phyloP scores from a whole-genome alignment of 306 rosid genomes.

The Sechiopsis laciniata region DNA sequence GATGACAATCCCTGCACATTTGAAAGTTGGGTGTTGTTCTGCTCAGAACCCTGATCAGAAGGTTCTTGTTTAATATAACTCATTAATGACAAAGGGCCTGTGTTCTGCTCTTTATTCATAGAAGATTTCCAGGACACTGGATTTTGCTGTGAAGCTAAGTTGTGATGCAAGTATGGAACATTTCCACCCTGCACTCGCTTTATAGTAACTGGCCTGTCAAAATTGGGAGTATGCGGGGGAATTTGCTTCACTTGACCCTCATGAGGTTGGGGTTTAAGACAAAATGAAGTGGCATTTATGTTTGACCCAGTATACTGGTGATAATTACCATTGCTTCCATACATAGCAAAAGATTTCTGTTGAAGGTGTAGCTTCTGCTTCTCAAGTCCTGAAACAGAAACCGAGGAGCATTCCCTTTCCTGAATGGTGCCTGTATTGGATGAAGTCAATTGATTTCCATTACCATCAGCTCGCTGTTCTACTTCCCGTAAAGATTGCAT shows the following conservation, averaged over 20 bases:
- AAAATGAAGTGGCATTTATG: constrained; percentile 42
- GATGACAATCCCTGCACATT: constrained; percentile 57
- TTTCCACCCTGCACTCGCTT: constrained; percentile 67
- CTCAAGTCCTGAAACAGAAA: constrained; percentile 53
- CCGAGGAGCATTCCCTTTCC: constrained; percentile 54
- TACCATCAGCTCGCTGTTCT: constrained; percentile 28
- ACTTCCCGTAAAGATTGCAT: constrained; percentile 44
- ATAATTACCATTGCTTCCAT: constrained; percentile 55
- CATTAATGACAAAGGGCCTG: constrained; percentile 41
- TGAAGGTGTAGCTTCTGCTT: constrained; percentile 51
- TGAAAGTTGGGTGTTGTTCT: constrained; percentile 44
- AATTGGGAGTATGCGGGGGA: constrained; percentile 48
- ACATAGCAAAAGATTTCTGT: constrained; percentile 39
- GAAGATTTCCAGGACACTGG: constrained; percentile 59
- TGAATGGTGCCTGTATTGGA: constrained; percentile 47
- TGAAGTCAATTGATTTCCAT: constrained; percentile 43
- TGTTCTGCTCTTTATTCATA: constrained; percentile 51
- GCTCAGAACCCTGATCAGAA: constrained; percentile 55
- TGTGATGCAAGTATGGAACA: constrained; percentile 41
- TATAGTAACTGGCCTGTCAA: constrained; percentile 47
- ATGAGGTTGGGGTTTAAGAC: constrained; percentile 55
- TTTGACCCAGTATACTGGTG: constrained; percentile 53
- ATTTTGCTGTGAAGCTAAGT: constrained; percentile 48
- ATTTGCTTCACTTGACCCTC: constrained; percentile 66
- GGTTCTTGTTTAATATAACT: constrained; percentile 62